phyloP scores from a whole-genome alignment of 129 eudicot species.

The Ambrosia artemisiifolia region DNA sequence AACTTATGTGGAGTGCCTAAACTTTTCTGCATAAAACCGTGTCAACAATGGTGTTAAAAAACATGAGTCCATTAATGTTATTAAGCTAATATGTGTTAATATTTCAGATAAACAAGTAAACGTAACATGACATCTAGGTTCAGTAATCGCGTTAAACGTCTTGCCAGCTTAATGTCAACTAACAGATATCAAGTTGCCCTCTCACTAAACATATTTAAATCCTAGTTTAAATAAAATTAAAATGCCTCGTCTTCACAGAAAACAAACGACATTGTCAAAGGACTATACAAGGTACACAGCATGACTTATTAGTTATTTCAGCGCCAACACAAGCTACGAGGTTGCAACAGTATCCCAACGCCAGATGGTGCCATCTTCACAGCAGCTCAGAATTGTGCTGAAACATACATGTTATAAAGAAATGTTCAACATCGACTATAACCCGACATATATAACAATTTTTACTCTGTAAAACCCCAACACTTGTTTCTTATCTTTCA shows the following conservation, averaged over 20 bases:
- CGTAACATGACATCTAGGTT: too few relatives aligned
- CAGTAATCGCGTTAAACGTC: too few relatives aligned
- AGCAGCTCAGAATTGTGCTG: conserved; percentile 95
- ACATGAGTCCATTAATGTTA: too few relatives aligned
- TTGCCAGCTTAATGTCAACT: neutral
- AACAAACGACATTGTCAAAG: conserved; percentile 5
- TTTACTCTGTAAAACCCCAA: neutral
- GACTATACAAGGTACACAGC: conserved; percentile 17
- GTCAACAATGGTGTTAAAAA: too few relatives aligned
- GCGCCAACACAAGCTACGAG: conserved; percentile 23
- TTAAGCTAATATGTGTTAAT: too few relatives aligned
- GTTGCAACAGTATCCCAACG: conserved; percentile 97
- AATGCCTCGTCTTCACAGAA: neutral
- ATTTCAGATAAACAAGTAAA: too few relatives aligned
- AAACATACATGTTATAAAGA: conserved; percentile 15
- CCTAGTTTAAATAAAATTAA: neutral
- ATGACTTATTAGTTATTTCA: neutral
- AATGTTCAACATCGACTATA: neutral
- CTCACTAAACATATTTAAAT: neutral
- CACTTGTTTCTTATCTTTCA: neutral
- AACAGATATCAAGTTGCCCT: neutral
- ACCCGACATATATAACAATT: neutral
- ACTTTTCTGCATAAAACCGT: too few relatives aligned
- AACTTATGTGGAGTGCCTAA: too few relatives aligned
- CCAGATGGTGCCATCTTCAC: conserved; percentile 99